Evolutionary conservation across 257 asterid genomes (phyloP).

Genomic region (Ophiorrhiza pumila): DNA sequence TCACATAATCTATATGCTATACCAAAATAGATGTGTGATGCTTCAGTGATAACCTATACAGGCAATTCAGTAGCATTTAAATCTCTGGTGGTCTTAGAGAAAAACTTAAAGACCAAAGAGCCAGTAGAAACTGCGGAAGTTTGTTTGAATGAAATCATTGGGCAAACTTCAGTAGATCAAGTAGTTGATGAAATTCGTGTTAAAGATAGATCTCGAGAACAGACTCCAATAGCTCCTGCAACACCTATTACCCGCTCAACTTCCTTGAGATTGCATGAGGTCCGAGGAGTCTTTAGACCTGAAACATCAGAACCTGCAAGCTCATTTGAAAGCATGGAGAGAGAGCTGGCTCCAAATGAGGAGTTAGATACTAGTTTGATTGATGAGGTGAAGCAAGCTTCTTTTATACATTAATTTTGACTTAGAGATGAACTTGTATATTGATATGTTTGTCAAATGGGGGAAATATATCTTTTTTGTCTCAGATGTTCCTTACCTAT

Average conservation of each 20-base stretch:
- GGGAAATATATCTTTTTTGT: background rate
- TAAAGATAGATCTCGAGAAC: constrained; percentile 27
- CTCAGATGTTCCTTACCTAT: background rate
- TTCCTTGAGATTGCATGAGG: constrained; percentile 42
- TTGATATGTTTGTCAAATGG: background rate
- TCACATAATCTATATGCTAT: background rate
- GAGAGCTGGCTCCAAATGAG: constrained; percentile 24
- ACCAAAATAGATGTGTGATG: background rate
- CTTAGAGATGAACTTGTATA: background rate
- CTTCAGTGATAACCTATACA: constrained; percentile 24
- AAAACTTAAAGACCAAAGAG: constrained; percentile 17
- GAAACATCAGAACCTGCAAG: constrained; percentile 32
- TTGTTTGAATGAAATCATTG: constrained; percentile 15
- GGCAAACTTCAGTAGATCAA: constrained; percentile 16
- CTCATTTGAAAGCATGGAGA: constrained; percentile 39
- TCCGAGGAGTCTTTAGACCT: constrained; percentile 27
- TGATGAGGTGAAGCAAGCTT: constrained; percentile 43
- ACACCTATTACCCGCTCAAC: constrained; percentile 47
- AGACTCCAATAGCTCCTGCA: constrained; percentile 56
- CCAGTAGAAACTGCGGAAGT: constrained; percentile 20
- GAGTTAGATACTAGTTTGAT: constrained; percentile 31
- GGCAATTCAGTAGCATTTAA: constrained; percentile 38
- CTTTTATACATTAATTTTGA: background rate
- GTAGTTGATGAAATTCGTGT: constrained; percentile 13
- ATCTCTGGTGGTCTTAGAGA: constrained; percentile 25